phyloP scores from a whole-genome alignment of 2,329 filamentous ascomycete species.

The Eutypa lata region DNA sequence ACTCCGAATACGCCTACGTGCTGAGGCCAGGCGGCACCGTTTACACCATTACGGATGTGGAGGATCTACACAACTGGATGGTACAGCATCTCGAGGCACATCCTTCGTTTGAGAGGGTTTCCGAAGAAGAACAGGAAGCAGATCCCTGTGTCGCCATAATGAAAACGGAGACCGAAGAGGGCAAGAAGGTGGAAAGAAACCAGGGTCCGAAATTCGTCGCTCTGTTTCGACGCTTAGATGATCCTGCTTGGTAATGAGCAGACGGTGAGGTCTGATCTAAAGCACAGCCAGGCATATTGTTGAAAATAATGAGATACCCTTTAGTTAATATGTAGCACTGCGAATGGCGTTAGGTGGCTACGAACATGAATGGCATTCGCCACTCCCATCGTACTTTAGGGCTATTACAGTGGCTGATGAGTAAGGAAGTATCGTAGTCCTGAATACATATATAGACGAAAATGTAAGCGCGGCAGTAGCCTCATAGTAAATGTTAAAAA shows the following conservation, averaged over 20 bases:
- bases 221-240: slow-evolving; percentile 75
- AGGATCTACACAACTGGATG: slow-evolving; percentile 94
- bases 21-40: slow-evolving; percentile 79
- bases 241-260: slow-evolving; percentile 66
- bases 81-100: slow-evolving; percentile 77
- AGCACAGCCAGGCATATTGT: background rate
- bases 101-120: slow-evolving; percentile 73
- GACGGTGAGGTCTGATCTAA: background rate
- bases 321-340: background rate
- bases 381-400: too few relatives aligned
- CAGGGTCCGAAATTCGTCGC: slow-evolving; percentile 88
- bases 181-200: slow-evolving; percentile 93
- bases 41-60: slow-evolving; percentile 97
- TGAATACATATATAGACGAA: too few relatives aligned
- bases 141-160: slow-evolving; percentile 74
- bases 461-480: too few relatives aligned
- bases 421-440: too few relatives aligned
- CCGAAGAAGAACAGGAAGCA: slow-evolving; percentile 61
- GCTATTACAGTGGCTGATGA: too few relatives aligned
- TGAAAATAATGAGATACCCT: background rate
- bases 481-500: too few relatives aligned
- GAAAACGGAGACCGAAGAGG: slow-evolving; percentile 87
- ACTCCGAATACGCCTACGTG: slow-evolving; percentile 90
- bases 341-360: background rate
- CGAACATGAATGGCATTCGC: too few relatives aligned